phyloP scores from a whole-genome alignment of 257 asterid genomes.

The Solanum piurae region DNA sequence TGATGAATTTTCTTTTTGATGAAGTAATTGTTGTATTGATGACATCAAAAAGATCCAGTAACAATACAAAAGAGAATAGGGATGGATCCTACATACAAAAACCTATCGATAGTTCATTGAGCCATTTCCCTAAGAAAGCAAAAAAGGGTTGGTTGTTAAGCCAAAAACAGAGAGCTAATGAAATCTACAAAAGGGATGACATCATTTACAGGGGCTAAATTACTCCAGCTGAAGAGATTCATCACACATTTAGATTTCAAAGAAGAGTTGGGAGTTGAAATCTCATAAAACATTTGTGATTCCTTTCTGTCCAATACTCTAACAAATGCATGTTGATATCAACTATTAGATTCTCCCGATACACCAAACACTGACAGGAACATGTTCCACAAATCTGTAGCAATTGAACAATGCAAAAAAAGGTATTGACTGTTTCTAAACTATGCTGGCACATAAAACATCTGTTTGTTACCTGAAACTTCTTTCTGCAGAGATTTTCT shows the following conservation, averaged over 20 bases:
- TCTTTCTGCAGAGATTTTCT: background rate
- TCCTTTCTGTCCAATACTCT: background rate
- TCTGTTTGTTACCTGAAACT: background rate
- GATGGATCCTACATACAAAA: background rate
- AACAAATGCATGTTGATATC: background rate
- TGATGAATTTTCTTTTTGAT: background rate
- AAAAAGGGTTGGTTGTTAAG: background rate
- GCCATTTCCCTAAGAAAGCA: background rate
- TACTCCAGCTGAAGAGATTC: background rate
- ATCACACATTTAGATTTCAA: background rate
- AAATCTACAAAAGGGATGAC: background rate
- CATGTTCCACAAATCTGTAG: background rate
- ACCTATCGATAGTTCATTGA: background rate
- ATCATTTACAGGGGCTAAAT: background rate
- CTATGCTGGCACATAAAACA: background rate
- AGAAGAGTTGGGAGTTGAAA: background rate
- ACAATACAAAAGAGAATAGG: background rate
- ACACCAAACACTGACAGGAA: background rate
- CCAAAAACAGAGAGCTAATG: background rate
- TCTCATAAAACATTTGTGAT: background rate
- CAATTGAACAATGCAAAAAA: background rate
- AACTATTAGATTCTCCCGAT: background rate
- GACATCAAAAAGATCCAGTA: background rate
- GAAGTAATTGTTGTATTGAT: background rate
- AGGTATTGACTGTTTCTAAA: background rate